A percentile compares a stretch with the other conserved stretches of the same genome.
Conservation (phyloP, 139 green algal genomes). For the Deuterostichococcus epilithicus region DNA sequence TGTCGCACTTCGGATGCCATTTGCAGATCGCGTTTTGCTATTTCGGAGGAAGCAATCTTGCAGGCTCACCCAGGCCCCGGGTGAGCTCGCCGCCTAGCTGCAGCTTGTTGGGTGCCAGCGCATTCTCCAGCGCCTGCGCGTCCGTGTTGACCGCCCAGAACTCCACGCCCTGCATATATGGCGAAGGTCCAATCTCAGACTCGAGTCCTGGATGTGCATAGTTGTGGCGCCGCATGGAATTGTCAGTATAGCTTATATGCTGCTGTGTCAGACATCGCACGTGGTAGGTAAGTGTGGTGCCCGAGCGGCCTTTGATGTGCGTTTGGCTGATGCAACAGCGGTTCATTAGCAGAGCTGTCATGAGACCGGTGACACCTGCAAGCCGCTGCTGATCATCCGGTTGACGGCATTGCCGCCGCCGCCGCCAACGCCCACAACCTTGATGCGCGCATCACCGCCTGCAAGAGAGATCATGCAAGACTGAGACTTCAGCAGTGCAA, state of each 20-base stretch:
- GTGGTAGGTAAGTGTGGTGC: too few species aligned
- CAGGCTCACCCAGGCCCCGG: slow-evolving; percentile 73
- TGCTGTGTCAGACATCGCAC: too few species aligned
- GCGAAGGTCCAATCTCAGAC: too few species aligned
- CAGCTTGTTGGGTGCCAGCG: slow-evolving; percentile 79
- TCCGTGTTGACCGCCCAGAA: slow-evolving; percentile 96
- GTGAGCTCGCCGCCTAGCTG: slow-evolving; percentile 91
- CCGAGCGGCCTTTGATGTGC: background rate
- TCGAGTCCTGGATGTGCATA: too few species aligned
- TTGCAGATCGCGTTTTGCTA: too few species aligned
- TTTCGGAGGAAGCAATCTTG: background rate
- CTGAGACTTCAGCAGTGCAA: too few species aligned
- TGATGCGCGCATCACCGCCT: slow-evolving; percentile 76
- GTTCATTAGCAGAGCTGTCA: too few species aligned
- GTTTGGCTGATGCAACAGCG: background rate
- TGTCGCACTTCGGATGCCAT: too few species aligned
- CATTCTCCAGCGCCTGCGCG: slow-evolving; percentile 86
- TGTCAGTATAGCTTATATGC: too few species aligned
- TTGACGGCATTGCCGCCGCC: slow-evolving; percentile 96
- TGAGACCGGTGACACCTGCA: slow-evolving; percentile 75
- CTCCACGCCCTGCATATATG: slow-evolving; percentile 74
- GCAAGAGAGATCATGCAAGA: background rate
- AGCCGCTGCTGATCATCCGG: slow-evolving; percentile 88
- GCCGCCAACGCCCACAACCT: slow-evolving; percentile 91
- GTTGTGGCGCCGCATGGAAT: too few species aligned